Evolutionary conservation across 129 eudicot genomes (phyloP).

Genomic region (Lactuca saligna): DNA sequence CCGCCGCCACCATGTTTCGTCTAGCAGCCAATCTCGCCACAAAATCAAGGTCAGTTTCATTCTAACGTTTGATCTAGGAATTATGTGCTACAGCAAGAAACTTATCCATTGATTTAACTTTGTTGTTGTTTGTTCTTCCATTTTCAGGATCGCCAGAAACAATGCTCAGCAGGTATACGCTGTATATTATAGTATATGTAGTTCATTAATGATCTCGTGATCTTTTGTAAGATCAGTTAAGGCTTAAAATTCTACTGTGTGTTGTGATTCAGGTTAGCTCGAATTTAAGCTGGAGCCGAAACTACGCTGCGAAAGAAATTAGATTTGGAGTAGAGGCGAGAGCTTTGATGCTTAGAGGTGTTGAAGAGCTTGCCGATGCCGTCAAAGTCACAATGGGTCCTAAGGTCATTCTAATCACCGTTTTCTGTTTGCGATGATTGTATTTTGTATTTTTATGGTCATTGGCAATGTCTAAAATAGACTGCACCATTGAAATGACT

Average conservation of each 20-base stretch:
- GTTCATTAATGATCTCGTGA: background rate
- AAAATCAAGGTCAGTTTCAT: constrained; percentile 39
- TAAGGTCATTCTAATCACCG: constrained; percentile 38
- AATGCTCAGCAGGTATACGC: constrained; percentile 38
- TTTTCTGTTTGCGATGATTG: background rate
- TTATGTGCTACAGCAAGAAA: background rate
- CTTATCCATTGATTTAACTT: background rate
- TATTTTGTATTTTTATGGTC: background rate
- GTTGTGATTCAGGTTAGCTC: constrained; percentile 50
- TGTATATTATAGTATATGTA: background rate
- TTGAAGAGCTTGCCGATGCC: constrained; percentile 96
- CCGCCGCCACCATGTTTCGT: constrained; percentile 44
- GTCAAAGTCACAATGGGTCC: constrained; percentile 96
- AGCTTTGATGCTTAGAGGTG: constrained; percentile 87
- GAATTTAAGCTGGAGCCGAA: constrained; percentile 65
- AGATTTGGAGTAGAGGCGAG: constrained; percentile 90
- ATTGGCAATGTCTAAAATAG: background rate
- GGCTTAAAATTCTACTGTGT: background rate
- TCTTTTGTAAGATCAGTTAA: background rate
- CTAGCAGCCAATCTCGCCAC: constrained; percentile 55
- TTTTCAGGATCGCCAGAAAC: constrained; percentile 40
- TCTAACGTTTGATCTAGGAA: background rate
- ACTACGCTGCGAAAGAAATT: constrained; percentile 90
- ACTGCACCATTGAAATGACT: background rate
- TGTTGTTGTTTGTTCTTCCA: background rate